Evolutionary conservation across 805 yeast genomes (phyloP).

Genomic region (Tetrapisispora arboricola): DNA sequence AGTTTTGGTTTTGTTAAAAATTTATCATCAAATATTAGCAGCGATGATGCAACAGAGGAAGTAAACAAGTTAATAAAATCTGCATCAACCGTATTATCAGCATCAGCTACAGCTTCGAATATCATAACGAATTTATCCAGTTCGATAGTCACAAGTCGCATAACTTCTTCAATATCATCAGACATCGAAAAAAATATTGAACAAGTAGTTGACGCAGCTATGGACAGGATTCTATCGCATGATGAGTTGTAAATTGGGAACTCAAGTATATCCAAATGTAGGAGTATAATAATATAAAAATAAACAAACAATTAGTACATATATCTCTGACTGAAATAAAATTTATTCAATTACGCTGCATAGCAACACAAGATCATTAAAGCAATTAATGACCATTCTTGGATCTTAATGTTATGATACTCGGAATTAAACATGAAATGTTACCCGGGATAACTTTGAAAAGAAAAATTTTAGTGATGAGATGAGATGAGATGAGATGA

Average conservation of each 20-base stretch:
- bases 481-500: slow-evolving; percentile 3
- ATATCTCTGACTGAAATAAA: too few relatives aligned
- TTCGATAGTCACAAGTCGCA: not conserved
- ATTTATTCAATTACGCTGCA: too few relatives aligned
- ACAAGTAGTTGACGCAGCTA: slow-evolving; percentile 19
- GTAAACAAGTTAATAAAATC: not conserved
- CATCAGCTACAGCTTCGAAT: slow-evolving; percentile 1
- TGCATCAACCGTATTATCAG: not conserved
- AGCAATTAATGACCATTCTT: too few relatives aligned
- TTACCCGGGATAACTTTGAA: not conserved
- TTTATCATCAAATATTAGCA: not conserved
- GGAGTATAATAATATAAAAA: too few relatives aligned
- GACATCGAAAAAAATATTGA: slow-evolving; percentile 4
- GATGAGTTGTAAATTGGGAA: slow-evolving; percentile 13
- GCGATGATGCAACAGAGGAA: not conserved
- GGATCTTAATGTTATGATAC: too few relatives aligned
- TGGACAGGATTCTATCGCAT: slow-evolving; percentile 18
- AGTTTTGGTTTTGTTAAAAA: slow-evolving; percentile 19
- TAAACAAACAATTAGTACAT: too few relatives aligned
- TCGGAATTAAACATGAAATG: too few relatives aligned
- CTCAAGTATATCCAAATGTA: not conserved
- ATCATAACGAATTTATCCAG: not conserved
- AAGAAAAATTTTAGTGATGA: slow-evolving; percentile 4
- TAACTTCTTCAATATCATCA: not conserved
- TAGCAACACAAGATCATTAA: too few relatives aligned